Conservation (phyloP, 2,329 filamentous ascomycete genomes). For the Arthroderma sp. region DNA sequence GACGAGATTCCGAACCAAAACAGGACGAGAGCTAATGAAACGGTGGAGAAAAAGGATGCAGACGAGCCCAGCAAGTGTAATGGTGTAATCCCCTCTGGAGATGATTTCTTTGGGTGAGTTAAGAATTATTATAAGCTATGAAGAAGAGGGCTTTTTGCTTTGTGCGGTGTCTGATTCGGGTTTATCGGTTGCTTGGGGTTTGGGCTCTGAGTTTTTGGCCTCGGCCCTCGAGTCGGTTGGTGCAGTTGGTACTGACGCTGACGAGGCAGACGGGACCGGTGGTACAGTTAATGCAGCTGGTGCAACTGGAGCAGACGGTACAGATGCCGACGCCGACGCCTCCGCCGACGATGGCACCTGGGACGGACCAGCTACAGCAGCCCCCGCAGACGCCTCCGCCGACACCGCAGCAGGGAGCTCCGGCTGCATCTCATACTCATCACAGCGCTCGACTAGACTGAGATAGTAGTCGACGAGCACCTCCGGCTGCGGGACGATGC, state of each 20-base stretch:
- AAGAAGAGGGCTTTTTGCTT: background rate
- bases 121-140: background rate
- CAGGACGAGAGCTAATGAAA: background rate
- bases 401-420: constrained; percentile 5
- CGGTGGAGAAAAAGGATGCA: background rate
- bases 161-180: background rate
- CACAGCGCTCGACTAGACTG: constrained; percentile 61
- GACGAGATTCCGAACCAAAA: background rate
- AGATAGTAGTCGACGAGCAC: constrained; percentile 87
- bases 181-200: background rate
- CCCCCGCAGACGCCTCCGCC: background rate
- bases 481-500: constrained; percentile 90
- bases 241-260: background rate
- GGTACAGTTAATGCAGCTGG: background rate
- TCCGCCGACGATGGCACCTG: background rate
- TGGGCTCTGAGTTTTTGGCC: background rate
- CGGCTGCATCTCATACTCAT: constrained; percentile 45
- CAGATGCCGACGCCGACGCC: background rate
- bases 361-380: background rate
- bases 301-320: background rate
- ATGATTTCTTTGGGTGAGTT: background rate
- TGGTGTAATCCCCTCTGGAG: too few species aligned
- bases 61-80: too few species aligned
- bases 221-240: background rate
- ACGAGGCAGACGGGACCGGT: background rate